Conservation (phyloP, 2,329 filamentous ascomycete genomes). For the Apiospora pterosperma region DNA sequence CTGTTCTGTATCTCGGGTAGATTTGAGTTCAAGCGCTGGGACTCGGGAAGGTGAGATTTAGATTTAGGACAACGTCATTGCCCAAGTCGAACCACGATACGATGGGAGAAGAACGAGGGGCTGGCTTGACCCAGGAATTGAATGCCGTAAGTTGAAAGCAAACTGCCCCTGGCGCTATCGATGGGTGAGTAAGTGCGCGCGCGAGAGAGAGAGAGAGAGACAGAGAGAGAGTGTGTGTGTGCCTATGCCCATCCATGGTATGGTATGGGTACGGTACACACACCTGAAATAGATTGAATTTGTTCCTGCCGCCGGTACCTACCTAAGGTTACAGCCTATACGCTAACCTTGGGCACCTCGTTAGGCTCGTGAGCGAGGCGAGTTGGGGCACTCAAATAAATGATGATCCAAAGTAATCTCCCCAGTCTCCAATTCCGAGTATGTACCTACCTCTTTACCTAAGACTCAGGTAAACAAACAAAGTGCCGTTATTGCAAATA, state of each 20-base stretch:
- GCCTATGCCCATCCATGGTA: too few species aligned
- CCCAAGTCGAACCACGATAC: slow-evolving; percentile 2
- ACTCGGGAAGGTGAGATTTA: slow-evolving; percentile 1
- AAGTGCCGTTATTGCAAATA: not conserved
- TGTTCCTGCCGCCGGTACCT: not conserved
- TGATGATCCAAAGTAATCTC: not conserved
- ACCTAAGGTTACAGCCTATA: not conserved
- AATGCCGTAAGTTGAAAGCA: too few species aligned
- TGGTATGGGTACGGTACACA: too few species aligned
- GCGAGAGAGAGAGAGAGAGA: too few species aligned
- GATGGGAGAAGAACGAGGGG: slow-evolving; percentile 7
- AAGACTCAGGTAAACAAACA: not conserved
- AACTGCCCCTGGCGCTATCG: not conserved
- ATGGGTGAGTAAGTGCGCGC: too few species aligned
- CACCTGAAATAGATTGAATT: not conserved
- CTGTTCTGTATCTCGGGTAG: not conserved
- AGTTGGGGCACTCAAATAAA: not conserved
- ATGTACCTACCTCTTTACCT: too few species aligned
- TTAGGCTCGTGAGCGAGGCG: not conserved
- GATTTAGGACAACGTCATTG: slow-evolving; percentile 10
- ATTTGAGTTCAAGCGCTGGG: not conserved
- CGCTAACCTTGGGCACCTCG: not conserved
- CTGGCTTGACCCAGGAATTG: not conserved
- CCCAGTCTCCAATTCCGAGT: not conserved
- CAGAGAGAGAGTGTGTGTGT: too few species aligned